A percentile compares a stretch with the other conserved stretches of the same genome.
phyloP scores from a whole-genome alignment of 2,329 filamentous ascomycete species.

The Stagonosporopsis vannaccii region DNA sequence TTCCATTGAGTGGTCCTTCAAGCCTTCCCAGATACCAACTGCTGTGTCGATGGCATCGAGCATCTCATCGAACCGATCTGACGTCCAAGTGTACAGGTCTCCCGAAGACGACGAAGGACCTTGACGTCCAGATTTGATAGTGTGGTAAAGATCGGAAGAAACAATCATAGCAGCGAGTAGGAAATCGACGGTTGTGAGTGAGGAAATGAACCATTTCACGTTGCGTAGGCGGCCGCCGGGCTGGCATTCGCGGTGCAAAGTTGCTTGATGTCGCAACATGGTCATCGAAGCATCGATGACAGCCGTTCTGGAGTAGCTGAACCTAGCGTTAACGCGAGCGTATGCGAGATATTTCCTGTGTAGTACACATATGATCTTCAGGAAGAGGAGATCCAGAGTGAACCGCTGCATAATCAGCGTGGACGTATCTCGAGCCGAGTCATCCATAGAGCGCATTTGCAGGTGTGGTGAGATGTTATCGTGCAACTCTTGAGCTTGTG shows the following conservation, averaged over 20 bases:
- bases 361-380: slow-evolving; percentile 87
- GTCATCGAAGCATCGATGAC: slow-evolving; percentile 88
- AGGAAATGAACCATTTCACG: slow-evolving; percentile 80
- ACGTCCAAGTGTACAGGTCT: slow-evolving; percentile 55
- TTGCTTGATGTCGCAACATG: slow-evolving; percentile 78
- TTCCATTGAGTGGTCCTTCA: slow-evolving; percentile 82
- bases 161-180: slow-evolving; percentile 85
- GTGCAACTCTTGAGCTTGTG: slow-evolving; percentile 62
- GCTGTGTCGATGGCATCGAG: slow-evolving; percentile 75
- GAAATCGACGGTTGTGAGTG: slow-evolving; percentile 84
- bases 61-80: slow-evolving; percentile 72
- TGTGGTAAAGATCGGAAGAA: slow-evolving; percentile 80
- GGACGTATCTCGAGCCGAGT: slow-evolving; percentile 73
- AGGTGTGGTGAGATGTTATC: slow-evolving; percentile 81
- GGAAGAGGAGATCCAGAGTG: slow-evolving; percentile 82
- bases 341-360: slow-evolving; percentile 87
- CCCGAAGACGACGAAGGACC: slow-evolving; percentile 45
- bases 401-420: slow-evolving; percentile 80
- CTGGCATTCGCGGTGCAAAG: slow-evolving; percentile 76
- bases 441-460: slow-evolving; percentile 75
- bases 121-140: slow-evolving; percentile 56
- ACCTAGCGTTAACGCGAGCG: slow-evolving; percentile 76
- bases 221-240: slow-evolving; percentile 74
- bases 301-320: slow-evolving; percentile 80
- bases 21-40: slow-evolving; percentile 78